phyloP scores from a whole-genome alignment of 1,139 yeast genomes.

The Kodamaea ohmeri region DNA sequence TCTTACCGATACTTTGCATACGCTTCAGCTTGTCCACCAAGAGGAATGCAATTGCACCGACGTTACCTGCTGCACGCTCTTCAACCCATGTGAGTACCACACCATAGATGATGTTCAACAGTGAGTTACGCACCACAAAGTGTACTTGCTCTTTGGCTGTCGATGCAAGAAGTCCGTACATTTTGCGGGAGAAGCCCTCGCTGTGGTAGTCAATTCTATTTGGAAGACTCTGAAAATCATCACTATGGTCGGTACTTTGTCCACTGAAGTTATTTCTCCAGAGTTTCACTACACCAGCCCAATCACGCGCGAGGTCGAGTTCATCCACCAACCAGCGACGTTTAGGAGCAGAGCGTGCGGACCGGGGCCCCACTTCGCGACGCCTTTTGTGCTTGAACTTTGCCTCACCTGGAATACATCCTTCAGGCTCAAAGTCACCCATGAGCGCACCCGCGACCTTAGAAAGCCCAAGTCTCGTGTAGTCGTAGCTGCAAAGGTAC shows the following conservation, averaged over 20 bases:
- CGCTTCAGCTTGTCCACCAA: slow-evolving; percentile 58
- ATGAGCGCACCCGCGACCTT: slow-evolving; percentile 52
- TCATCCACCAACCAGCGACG: slow-evolving; percentile 64
- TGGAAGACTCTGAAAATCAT: too few relatives aligned
- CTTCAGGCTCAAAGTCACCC: slow-evolving; percentile 54
- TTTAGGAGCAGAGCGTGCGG: slow-evolving; percentile 26
- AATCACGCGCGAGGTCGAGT: slow-evolving; percentile 51
- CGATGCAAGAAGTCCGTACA: slow-evolving; percentile 31
- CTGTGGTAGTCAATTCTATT: slow-evolving; percentile 25
- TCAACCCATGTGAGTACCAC: slow-evolving; percentile 57
- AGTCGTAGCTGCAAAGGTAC: slow-evolving; percentile 62
- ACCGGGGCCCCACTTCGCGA: slow-evolving; percentile 11
- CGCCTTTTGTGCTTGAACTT: slow-evolving; percentile 31
- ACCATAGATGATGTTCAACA: slow-evolving; percentile 57
- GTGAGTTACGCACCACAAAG: slow-evolving; percentile 60
- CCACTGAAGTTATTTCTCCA: slow-evolving; percentile 34
- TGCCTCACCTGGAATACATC: slow-evolving; percentile 57
- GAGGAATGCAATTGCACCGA: slow-evolving; percentile 49
- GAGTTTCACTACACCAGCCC: slow-evolving; percentile 46
- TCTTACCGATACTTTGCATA: slow-evolving; percentile 57
- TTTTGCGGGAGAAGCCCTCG: slow-evolving; percentile 30
- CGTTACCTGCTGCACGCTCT: slow-evolving; percentile 23
- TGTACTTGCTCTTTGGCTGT: slow-evolving; percentile 38
- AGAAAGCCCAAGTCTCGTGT: slow-evolving; percentile 50
- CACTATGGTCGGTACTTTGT: too few relatives aligned